Conservation (phyloP, 441 rosid genomes). For the Breynia disticha region DNA sequence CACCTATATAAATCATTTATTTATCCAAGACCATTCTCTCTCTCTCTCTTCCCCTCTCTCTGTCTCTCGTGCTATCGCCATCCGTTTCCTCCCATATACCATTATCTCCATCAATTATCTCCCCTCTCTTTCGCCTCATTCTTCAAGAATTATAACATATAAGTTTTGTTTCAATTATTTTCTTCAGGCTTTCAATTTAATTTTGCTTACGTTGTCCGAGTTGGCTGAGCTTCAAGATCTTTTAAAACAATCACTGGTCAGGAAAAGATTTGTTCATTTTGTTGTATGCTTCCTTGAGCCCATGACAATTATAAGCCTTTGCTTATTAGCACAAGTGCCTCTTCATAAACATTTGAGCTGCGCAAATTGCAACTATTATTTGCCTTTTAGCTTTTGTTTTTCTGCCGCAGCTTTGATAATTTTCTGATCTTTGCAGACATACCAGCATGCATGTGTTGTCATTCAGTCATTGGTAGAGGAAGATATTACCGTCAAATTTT, state of each 20-base stretch:
- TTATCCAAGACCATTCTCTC: too few relatives aligned
- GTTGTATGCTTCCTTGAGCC: conserved; percentile 99
- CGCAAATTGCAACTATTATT: background rate
- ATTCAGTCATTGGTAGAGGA: conserved; percentile 94
- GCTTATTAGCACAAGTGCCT: conserved; percentile 89
- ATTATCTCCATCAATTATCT: too few relatives aligned
- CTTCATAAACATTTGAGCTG: background rate
- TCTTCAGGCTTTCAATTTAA: conserved; percentile 93
- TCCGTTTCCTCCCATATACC: too few relatives aligned
- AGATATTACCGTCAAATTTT: conserved; percentile 90
- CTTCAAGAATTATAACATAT: background rate
- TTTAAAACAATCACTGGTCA: conserved; percentile 76
- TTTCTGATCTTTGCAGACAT: conserved; percentile 51
- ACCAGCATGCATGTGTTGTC: conserved; percentile 89
- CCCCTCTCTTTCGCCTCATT: too few relatives aligned
- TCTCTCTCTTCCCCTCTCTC: too few relatives aligned
- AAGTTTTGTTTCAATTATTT: conserved; percentile 8
- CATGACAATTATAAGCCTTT: conserved; percentile 96
- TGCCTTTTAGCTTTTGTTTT: too few relatives aligned
- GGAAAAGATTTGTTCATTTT: conserved; percentile 85
- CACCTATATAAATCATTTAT: too few relatives aligned
- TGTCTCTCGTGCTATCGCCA: too few relatives aligned
- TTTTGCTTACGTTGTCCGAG: conserved; percentile 94
- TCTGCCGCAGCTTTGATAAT: background rate
- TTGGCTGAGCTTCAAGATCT: conserved; percentile 76